Evolutionary conservation across 1,139 yeast species (phyloP).

Genomic region (Kazachstania sp.): DNA sequence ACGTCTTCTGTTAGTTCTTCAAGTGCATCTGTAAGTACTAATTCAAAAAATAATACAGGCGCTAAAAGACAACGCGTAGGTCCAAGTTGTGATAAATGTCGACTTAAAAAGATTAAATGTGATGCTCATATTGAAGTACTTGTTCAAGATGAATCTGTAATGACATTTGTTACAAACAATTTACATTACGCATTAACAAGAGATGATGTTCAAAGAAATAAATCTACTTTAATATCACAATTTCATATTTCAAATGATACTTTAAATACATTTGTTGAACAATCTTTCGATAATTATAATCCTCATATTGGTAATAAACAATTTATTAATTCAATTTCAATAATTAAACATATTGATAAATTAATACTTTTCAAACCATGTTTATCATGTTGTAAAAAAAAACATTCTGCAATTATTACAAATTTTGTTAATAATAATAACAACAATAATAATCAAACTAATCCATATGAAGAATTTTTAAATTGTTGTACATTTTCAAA

Average conservation of each 20-base stretch:
- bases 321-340: conserved; percentile 1
- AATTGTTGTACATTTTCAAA: conserved; percentile 21
- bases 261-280: neutral
- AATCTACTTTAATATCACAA: conserved; percentile 5
- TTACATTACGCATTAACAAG: conserved; percentile 16
- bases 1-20: conserved; percentile 1
- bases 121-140: conserved; percentile 49
- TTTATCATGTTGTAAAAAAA: conserved; percentile 21
- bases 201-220: conserved; percentile 9
- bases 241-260: conserved; percentile 5
- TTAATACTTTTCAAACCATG: conserved; percentile 25
- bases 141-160: conserved; percentile 17
- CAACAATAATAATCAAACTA: neutral
- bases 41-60: neutral
- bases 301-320: neutral
- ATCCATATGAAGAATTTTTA: neutral
- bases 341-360: conserved; percentile 28
- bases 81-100: conserved; percentile 67
- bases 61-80: conserved; percentile 59
- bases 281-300: neutral
- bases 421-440: neutral
- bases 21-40: neutral
- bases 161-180: conserved; percentile 10
- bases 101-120: conserved; percentile 64
- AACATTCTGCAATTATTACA: conserved; percentile 3